Evolutionary conservation across 495 filamentous ascomycete species (phyloP), one percentile per base, ranked within the genome.

Genomic region (Achaetomiella virescens): DNA sequence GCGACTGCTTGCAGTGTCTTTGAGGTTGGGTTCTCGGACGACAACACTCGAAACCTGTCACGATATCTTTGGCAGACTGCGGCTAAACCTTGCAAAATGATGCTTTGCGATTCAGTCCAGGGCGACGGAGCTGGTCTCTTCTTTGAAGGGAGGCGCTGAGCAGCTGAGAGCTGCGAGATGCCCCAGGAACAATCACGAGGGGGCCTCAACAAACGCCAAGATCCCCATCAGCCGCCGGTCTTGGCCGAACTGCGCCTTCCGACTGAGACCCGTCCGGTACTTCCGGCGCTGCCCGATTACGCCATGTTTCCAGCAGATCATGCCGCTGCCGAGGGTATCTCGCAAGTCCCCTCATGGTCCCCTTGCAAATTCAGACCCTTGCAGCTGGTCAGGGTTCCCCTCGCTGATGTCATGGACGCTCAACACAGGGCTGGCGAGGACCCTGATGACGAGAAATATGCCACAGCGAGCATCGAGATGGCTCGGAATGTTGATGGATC

Each of bases 181-280:
- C 42, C 25, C 21, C 48, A 40, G 38, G 44, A 24, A 53, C 56
- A 65, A 67, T 67, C 65, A 67, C 65, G 62, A 67, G 63, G n/a
- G n/a, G 63, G 25, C 52, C 65, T 67, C 65, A 67, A 67, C 65
- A 67, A 67, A 63, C 62, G 45, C 41, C 52, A 49, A 52, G 43
- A 25, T 18, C 52, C 61, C 61, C 57, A 58, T 55, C 58, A 44
- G 48, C 59, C 61, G 54, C 60, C 62, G 60, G 60, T 38, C 54
- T 49, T 61, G 61, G 59, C 61, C 59, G 57, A 48, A 56, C 52
- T 58, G 38, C 45, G 55, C 33, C 43, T 33, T 54, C 36, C 33
- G 14, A 18, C 36, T 47, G 50, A 20, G 47, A 65, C 58, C 44
- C 24, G 50, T 4, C 10, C 20, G 54, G 54, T 64, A 66, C 63